These are phyloP conservation scores for Collybiopsis luxurians DNA, from an alignment of 768 basidiomycete genomes.

Conservation along the genomic window DNA sequence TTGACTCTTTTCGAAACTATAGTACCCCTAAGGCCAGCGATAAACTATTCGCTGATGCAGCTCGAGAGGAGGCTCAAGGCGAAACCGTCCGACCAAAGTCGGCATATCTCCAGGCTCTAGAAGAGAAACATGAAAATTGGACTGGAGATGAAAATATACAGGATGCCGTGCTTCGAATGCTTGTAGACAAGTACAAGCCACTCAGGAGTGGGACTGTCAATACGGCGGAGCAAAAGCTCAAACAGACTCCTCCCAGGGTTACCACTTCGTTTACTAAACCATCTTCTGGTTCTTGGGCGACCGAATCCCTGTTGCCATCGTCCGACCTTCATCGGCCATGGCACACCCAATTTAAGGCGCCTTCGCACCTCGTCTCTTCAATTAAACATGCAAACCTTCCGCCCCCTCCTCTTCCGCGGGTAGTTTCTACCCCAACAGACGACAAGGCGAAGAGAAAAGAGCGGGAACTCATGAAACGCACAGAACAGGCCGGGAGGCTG, in stretches of 20 bases:
- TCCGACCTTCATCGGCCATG: constrained; percentile 61
- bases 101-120: constrained; percentile 18
- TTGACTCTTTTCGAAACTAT: too few relatives aligned
- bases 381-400: constrained; percentile 52
- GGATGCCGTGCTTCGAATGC: constrained; percentile 78
- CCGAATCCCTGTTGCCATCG: constrained; percentile 52
- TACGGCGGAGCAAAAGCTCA: constrained; percentile 67
- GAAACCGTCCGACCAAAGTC: constrained; percentile 13
- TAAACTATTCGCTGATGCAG: constrained; percentile 68
- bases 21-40: too few relatives aligned
- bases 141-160: constrained; percentile 69
- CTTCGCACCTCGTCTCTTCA: constrained; percentile 50
- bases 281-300: constrained; percentile 41
- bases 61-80: constrained; percentile 44
- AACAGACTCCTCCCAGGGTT: constrained; percentile 42
- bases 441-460: constrained; percentile 42
- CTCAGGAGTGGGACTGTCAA: constrained; percentile 57
- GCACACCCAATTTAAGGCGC: constrained; percentile 65
- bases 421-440: constrained; percentile 20
- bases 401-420: constrained; percentile 15
- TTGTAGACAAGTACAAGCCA: constrained; percentile 85
- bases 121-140: constrained; percentile 65
- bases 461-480: constrained; percentile 50
- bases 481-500: constrained; percentile 52
- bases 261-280: constrained; percentile 13